Evolutionary conservation across 2,329 filamentous ascomycete species (phyloP), one percentile per base, ranked within the genome.

Genomic region (Aureobasidium melanogenum): DNA sequence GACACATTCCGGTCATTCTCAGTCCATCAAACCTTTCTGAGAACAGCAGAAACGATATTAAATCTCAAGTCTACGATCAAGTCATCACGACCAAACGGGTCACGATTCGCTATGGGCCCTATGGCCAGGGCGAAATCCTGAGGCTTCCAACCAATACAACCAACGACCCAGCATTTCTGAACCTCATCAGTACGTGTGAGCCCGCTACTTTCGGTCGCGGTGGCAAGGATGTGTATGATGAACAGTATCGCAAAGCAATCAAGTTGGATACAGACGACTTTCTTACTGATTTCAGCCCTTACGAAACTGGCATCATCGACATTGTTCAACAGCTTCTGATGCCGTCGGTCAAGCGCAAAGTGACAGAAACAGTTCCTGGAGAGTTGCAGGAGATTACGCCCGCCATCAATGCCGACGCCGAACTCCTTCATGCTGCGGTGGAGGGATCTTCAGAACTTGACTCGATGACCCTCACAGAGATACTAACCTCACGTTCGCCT

Each of bases 271-370:
- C 68, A 0, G 54, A 69, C 0, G 64, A 69, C 0, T 86, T 85
- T 56, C 75, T 70, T 0, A 77, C 74, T 3, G 77, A 71, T 60
- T 84, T 86, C 64, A 75, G 77, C 55, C 82, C 82, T 0, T 79
- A 81, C 4, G 71, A 78, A 12, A 66, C 74, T 7, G 80, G 81
- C 0, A 81, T 86, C n/a, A 65, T 85, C 2, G 77, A 83, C 58
- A 70, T 72, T 0, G 68, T 84, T 12, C 75, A 75, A 1, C 77
- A 83, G 58, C 63, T 74, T 0, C 72, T 85, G 0, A 67, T 82
- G 10, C 73, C 74, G 14, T 46, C 1, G 62, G 67, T 4, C 65
- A 36, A 50, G 30, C 17, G n/a, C 5, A 2, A 50, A 12, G 12
- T 24, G 12, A n/a, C 30, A n/a, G 6, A 3, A 7, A 3, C 10